A percentile compares a stretch with the other conserved stretches of the same genome.
Evolutionary conservation across 169 alveolate genomes (phyloP).

Genomic region (Theileria parva): DNA sequence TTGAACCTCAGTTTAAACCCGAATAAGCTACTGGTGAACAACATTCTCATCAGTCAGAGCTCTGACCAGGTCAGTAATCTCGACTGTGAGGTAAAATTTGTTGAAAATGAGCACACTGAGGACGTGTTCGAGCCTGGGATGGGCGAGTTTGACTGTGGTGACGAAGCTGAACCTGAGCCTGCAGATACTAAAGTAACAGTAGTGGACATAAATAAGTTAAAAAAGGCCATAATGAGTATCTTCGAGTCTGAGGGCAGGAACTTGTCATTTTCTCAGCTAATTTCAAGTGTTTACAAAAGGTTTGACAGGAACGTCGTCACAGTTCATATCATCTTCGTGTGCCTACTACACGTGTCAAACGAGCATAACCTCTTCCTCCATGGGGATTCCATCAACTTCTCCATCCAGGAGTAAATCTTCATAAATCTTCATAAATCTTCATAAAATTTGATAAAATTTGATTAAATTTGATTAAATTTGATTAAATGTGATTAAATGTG

Average conservation of each 20-base stretch:
- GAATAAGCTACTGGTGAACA: no score
- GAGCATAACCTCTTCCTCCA: conserved; percentile 46
- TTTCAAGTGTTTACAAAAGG: not conserved
- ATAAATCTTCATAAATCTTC: no score
- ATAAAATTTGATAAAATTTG: no score
- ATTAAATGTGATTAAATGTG: no score
- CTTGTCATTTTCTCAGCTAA: not conserved
- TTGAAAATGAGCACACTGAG: not conserved
- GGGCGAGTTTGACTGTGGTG: not conserved
- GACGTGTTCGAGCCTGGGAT: not conserved
- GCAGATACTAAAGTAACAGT: not conserved
- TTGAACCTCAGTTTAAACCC: no score
- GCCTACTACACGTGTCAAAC: conserved; percentile 68
- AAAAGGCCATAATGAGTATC: no score
- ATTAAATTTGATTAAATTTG: no score
- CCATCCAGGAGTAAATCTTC: no score
- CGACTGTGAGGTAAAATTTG: no score
- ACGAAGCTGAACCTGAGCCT: not conserved
- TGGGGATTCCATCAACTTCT: not conserved
- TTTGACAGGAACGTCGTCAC: conserved; percentile 25
- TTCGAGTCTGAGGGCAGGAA: not conserved
- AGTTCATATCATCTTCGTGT: conserved; percentile 62
- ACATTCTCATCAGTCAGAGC: no score
- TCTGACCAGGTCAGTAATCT: no score
- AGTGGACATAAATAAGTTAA: no score